Percentiles rank a stretch among this genome's conserved stretches.
These are phyloP conservation scores for Peronospora destructor DNA, from an alignment of 352 stramenopile genomes.

Conservation along the genomic window DNA sequence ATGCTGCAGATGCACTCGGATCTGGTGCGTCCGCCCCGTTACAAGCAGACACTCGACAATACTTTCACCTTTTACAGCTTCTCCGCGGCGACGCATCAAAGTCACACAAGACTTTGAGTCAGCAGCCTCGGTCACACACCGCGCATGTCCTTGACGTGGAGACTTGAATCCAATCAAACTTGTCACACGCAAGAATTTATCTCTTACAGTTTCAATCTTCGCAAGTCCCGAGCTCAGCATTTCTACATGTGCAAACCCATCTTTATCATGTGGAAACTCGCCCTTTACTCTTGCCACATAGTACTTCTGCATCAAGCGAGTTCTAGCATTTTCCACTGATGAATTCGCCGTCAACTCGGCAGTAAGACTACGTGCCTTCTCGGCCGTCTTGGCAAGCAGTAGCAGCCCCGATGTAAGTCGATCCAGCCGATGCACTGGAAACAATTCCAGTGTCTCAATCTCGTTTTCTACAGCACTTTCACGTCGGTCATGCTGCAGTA, in stretches of 20 bases:
- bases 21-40: slow-evolving; percentile 93
- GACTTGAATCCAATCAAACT: slow-evolving; percentile 33
- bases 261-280: slow-evolving; percentile 28
- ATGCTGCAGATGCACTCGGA: slow-evolving; percentile 90
- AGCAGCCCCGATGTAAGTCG: slow-evolving; percentile 84
- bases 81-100: slow-evolving; percentile 28
- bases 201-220: slow-evolving; percentile 6
- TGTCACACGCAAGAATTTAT: slow-evolving; percentile 33
- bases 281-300: slow-evolving; percentile 48
- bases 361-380: slow-evolving; percentile 37
- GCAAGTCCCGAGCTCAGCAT: slow-evolving; percentile 15
- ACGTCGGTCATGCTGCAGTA: slow-evolving; percentile 29
- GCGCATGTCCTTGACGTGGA: slow-evolving; percentile 21
- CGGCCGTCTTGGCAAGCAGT: slow-evolving; percentile 42
- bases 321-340: slow-evolving; percentile 9
- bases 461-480: slow-evolving; percentile 10
- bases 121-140: slow-evolving; percentile 18
- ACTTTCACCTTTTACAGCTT: slow-evolving; percentile 31
- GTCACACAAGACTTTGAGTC: slow-evolving; percentile 38
- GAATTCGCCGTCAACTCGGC: slow-evolving; percentile 31
- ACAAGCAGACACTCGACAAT: slow-evolving; percentile 86
- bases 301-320: slow-evolving; percentile 38
- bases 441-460: slow-evolving; percentile 31
- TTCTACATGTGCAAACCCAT: slow-evolving; percentile 11
- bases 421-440: slow-evolving; percentile 90